Conservation (phyloP, 768 basidiomycete species). For the Mycena chlorophos region DNA sequence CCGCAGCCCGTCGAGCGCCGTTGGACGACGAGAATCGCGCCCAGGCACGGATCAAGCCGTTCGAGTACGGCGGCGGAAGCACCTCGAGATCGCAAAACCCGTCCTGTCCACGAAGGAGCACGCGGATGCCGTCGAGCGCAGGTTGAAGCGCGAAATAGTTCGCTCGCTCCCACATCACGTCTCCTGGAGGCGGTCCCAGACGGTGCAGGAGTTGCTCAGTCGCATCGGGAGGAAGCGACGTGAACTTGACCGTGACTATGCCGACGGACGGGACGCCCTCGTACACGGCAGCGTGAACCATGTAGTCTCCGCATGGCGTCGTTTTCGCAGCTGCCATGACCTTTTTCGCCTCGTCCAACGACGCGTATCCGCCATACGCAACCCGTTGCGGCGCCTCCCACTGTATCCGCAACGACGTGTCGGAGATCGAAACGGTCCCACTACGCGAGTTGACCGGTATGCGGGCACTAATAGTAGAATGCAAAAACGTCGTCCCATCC, state of each 20-base stretch:
- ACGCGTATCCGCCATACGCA: constrained; percentile 66
- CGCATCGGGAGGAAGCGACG: constrained; percentile 49
- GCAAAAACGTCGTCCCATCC: constrained; percentile 45
- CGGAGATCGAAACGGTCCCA: constrained; percentile 44
- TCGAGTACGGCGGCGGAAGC: constrained; percentile 49
- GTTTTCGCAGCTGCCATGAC: constrained; percentile 48
- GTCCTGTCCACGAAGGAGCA: constrained; percentile 39
- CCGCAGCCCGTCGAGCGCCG: constrained; percentile 54
- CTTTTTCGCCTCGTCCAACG: constrained; percentile 45
- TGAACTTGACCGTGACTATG: constrained; percentile 59
- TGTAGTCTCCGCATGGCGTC: constrained; percentile 37
- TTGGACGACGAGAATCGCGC: constrained; percentile 52
- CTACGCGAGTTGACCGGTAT: constrained; percentile 41
- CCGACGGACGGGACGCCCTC: constrained; percentile 60
- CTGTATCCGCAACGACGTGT: constrained; percentile 55
- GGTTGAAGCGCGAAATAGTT: constrained; percentile 46
- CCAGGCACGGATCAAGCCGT: constrained; percentile 53
- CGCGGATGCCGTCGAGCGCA: constrained; percentile 37
- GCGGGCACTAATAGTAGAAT: constrained; percentile 43
- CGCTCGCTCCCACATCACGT: constrained; percentile 52
- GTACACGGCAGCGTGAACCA: constrained; percentile 51
- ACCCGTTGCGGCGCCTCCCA: constrained; percentile 59
- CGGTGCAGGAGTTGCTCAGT: constrained; percentile 42
- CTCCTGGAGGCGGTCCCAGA: constrained; percentile 45
- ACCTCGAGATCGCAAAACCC: constrained; percentile 45